Evolutionary conservation across 2,329 filamentous ascomycete species (phyloP).

Genomic region (Phaeosphaeriaceae sp.): DNA sequence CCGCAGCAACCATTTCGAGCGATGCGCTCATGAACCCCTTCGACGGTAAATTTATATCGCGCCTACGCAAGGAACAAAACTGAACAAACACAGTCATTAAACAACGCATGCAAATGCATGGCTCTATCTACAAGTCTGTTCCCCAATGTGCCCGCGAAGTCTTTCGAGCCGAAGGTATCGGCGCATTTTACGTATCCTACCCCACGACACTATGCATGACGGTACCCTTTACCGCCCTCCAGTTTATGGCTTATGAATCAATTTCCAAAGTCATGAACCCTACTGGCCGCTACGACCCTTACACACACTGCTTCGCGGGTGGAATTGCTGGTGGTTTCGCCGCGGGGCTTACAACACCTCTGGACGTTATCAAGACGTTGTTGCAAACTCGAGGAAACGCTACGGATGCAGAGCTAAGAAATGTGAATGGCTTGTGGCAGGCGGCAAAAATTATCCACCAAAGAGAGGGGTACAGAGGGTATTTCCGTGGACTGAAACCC

Average conservation of each 20-base stretch:
- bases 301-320: constrained; percentile 92
- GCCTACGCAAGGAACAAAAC: constrained; percentile 8
- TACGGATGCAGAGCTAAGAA: constrained; percentile 77
- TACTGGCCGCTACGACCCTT: constrained; percentile 81
- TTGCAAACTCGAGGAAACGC: constrained; percentile 90
- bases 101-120: constrained; percentile 98
- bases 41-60: constrained; percentile 70
- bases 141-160: constrained; percentile 85
- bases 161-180: constrained; percentile 84
- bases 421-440: constrained; percentile 80
- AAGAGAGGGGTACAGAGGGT: constrained; percentile 83
- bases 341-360: constrained; percentile 89
- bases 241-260: constrained; percentile 97
- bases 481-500: constrained; percentile 91
- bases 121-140: constrained; percentile 90
- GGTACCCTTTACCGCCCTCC: constrained; percentile 93
- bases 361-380: constrained; percentile 98
- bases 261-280: constrained; percentile 95
- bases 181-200: constrained; percentile 97
- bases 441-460: constrained; percentile 82
- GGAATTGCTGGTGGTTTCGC: constrained; percentile 92
- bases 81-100: constrained; percentile 78
- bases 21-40: constrained; percentile 99
- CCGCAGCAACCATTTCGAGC: constrained; percentile 93
- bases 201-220: constrained; percentile 98